phyloP scores from a whole-genome alignment of 2,329 filamentous ascomycete genomes.

The Sclerotiophoma versabilis region DNA sequence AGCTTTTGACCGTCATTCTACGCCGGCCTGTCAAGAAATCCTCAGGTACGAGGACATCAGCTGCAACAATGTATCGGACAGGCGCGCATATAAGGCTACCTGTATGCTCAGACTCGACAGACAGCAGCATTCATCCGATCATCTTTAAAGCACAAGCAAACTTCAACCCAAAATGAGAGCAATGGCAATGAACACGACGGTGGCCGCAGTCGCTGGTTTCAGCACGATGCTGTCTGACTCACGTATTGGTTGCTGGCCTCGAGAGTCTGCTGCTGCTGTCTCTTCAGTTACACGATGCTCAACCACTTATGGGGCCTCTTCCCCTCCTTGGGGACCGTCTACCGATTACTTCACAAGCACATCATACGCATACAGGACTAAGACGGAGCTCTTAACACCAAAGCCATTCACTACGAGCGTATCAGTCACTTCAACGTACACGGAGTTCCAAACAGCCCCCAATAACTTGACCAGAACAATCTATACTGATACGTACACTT shows the following conservation, averaged over 20 bases:
- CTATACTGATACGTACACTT: constrained; percentile 18
- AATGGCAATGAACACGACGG: constrained; percentile 8
- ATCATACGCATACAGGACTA: constrained; percentile 11
- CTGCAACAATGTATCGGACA: not conserved
- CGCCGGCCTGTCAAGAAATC: not conserved
- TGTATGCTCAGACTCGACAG: not conserved
- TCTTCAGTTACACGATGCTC: constrained; percentile 11
- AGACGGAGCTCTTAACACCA: constrained; percentile 14
- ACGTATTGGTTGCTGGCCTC: constrained; percentile 1
- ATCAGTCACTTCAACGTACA: constrained; percentile 11
- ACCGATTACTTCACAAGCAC: constrained; percentile 15
- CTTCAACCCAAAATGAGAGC: not conserved
- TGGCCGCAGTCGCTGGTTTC: constrained; percentile 2
- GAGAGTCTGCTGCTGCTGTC: constrained; percentile 1
- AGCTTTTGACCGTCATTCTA: not conserved
- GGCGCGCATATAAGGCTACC: not conserved
- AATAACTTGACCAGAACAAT: constrained; percentile 15
- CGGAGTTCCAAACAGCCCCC: constrained; percentile 8
- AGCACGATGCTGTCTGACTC: not conserved
- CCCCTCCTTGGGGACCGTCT: constrained; percentile 10
- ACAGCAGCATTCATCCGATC: not conserved
- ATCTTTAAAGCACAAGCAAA: not conserved
- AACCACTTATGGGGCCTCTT: constrained; percentile 6
- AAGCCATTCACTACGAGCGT: constrained; percentile 16
- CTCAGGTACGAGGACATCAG: not conserved